Percentiles rank a stretch among this genome's conserved stretches.
Conservation (phyloP, 2,329 filamentous ascomycete species). For the Fusarium pseudograminearum region DNA sequence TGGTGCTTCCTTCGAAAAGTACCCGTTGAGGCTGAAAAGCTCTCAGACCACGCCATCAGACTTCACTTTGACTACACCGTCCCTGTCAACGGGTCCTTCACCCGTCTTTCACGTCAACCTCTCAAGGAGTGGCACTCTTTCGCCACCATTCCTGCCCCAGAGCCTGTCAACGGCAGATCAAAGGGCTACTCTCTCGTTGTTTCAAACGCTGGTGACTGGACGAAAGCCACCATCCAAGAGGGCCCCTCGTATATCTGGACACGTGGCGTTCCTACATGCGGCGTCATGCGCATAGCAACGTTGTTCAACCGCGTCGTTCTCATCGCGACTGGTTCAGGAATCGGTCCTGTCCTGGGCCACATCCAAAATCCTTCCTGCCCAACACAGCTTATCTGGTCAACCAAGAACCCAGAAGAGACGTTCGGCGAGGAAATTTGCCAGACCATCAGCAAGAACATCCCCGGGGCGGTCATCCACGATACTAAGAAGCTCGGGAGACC, state of each 20-base stretch:
- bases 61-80: slow-evolving; percentile 75
- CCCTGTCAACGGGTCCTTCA: slow-evolving; percentile 61
- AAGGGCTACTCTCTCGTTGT: slow-evolving; percentile 75
- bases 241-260: slow-evolving; percentile 74
- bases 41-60: slow-evolving; percentile 80
- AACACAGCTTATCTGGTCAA: slow-evolving; percentile 76
- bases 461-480: slow-evolving; percentile 74
- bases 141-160: slow-evolving; percentile 75
- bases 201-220: slow-evolving; percentile 83
- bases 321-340: slow-evolving; percentile 79
- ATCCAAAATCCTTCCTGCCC: slow-evolving; percentile 64
- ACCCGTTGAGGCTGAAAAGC: slow-evolving; percentile 71
- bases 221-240: slow-evolving; percentile 70
- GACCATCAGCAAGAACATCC: slow-evolving; percentile 68
- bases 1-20: slow-evolving; percentile 79
- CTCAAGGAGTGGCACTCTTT: slow-evolving; percentile 81
- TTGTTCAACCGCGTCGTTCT: slow-evolving; percentile 76
- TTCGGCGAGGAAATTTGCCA: slow-evolving; percentile 70
- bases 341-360: slow-evolving; percentile 74
- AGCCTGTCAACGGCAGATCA: slow-evolving; percentile 42
- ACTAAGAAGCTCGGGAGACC: slow-evolving; percentile 70
- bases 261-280: slow-evolving; percentile 73
- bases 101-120: slow-evolving; percentile 70
- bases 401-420: slow-evolving; percentile 69
- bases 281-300: slow-evolving; percentile 74